Base-by-base conservation (phyloP, 1,284 basidiomycete species). In the Tausonia pullulans region DNA sequence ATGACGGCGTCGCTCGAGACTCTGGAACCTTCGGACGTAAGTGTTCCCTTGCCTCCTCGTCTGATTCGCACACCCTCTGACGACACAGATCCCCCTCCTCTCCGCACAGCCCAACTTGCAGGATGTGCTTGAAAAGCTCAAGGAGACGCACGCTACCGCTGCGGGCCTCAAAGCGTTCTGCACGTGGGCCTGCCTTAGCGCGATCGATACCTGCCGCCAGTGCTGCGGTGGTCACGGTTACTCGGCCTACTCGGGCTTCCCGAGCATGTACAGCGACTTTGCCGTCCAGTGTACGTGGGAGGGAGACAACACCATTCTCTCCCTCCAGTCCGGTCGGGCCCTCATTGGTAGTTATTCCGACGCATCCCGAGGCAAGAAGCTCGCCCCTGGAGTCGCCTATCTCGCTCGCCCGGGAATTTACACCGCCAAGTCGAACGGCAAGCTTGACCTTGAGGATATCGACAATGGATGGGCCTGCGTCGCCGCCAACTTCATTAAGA, bases 161-260 rank as follows among this genome's bases (percentile, higher is more conserved):
- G 80, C 81, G 2, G 81, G 81, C 46, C 74, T 83, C 62, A 83
- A 83, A 69, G 67, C 81, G 14, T 82, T 82, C 76, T 83, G 81
- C 72, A 82, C 81, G 5, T 83, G 81, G 81, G 77, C 77, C 7
- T 80, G 79, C 58, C 75, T 83, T 59, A 79, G 81, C 67, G 79
- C 80, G 16, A 82, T 83, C 62, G 81, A 82, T 70, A 80, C 78
- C 63, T 81, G 80, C 67, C 74, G 81, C 60, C 78, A 82, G 72
- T 73, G 78, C n/a, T 79, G 78, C 65, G 81, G 81, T 67, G 81
- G 81, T 5, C 81, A 82, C 70, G 81, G 81, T 6, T 83, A 82
- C 72, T 81, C 79, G 45, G 77, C 79, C 68, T 74, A 83, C 73
- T 80, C 80, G 6, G 80, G 79, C 60, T 75, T 83, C 53, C 79